These are phyloP conservation scores for Nothophaeocryptopus gaeumannii DNA, from an alignment of 2,329 filamentous ascomycete genomes.

Conservation along the genomic window DNA sequence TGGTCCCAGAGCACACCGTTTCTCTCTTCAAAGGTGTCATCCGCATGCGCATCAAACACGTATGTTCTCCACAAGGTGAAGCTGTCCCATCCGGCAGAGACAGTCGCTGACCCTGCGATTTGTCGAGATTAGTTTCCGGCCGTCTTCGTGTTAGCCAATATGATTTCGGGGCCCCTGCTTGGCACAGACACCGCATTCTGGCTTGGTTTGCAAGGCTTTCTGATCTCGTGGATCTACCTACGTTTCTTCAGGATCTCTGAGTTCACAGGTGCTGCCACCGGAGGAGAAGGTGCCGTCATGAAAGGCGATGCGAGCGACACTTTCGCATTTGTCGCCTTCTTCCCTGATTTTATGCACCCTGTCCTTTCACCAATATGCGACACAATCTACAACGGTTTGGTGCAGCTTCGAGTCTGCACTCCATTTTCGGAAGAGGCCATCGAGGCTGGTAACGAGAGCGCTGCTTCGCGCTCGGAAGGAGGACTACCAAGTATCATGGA, in stretches of 20 bases:
- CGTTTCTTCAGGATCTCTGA: constrained; percentile 82
- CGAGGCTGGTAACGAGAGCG: constrained; percentile 68
- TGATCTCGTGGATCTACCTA: constrained; percentile 91
- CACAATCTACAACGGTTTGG: constrained; percentile 69
- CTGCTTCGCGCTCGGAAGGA: constrained; percentile 61
- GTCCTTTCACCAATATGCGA: constrained; percentile 71
- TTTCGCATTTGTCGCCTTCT: constrained; percentile 94
- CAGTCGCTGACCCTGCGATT: background rate
- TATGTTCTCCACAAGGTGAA: background rate
- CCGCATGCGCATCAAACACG: constrained; percentile 79
- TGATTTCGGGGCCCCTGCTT: constrained; percentile 61
- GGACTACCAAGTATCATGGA: constrained; percentile 60
- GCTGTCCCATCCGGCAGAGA: background rate
- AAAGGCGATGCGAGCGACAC: constrained; percentile 93
- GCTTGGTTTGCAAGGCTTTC: constrained; percentile 75
- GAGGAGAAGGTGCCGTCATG: constrained; percentile 54
- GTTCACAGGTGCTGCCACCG: constrained; percentile 43
- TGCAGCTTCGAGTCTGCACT: constrained; percentile 73
- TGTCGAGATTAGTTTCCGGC: constrained; percentile 55
- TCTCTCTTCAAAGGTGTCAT: constrained; percentile 85
- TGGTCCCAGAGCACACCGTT: constrained; percentile 94
- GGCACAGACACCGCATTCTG: constrained; percentile 75
- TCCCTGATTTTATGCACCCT: constrained; percentile 79
- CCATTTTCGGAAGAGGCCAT: constrained; percentile 83
- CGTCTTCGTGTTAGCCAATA: constrained; percentile 70